A percentile compares a stretch with the other conserved stretches of the same genome.
Conservation (phyloP, 805 yeast species). For the Scheffersomyces coipomensis region DNA sequence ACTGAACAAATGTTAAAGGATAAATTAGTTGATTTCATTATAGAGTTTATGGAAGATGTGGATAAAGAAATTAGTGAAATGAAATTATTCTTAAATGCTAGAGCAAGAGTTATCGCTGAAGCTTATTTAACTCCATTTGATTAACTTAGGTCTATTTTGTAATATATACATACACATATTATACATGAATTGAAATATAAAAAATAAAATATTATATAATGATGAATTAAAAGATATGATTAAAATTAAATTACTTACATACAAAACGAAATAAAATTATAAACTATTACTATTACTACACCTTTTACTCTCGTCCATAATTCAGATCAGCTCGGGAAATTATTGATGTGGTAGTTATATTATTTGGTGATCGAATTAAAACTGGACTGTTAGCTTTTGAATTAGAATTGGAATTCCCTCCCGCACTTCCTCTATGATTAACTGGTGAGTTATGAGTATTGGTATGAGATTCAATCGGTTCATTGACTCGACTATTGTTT, state of each 20-base stretch:
- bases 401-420: constrained; percentile 3
- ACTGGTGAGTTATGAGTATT: background rate
- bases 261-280: background rate
- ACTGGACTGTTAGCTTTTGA: constrained; percentile 17
- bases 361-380: constrained; percentile 15
- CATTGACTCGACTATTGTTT: constrained; percentile 1
- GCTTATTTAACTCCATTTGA: constrained; percentile 90
- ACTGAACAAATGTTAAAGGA: constrained; percentile 94
- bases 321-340: constrained; percentile 2
- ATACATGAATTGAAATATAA: background rate
- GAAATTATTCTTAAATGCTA: constrained; percentile 93
- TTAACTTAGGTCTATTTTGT: too few relatives aligned
- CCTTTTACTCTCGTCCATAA: constrained; percentile 4
- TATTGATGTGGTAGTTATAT: constrained; percentile 1
- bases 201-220: background rate
- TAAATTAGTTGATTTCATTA: constrained; percentile 92
- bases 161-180: background rate
- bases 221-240: too few relatives aligned
- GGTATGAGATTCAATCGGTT: background rate
- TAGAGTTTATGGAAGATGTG: constrained; percentile 98
- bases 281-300: background rate
- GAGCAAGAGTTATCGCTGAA: constrained; percentile 98
- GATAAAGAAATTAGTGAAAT: constrained; percentile 98
- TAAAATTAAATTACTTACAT: background rate
- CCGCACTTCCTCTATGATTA: background rate